These are phyloP conservation scores for Colletotrichum sp. DNA, from an alignment of 2,329 filamentous ascomycete genomes.

Conservation along the genomic window DNA sequence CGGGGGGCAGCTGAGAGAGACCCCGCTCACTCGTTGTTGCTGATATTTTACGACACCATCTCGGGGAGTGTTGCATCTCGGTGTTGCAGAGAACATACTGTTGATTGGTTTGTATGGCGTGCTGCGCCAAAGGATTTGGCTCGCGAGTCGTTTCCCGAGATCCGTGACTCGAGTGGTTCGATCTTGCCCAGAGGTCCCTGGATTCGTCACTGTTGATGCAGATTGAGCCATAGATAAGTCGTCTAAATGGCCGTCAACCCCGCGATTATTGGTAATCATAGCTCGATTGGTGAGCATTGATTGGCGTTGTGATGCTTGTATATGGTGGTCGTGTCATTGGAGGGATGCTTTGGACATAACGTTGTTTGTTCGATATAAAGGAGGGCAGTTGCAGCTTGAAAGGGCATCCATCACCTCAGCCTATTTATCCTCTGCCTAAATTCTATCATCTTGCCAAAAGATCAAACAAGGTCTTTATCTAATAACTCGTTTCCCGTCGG, in stretches of 20 bases:
- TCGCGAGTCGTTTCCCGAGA: not conserved
- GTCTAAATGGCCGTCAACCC: not conserved
- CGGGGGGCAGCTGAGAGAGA: not conserved
- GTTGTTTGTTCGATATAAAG: not conserved
- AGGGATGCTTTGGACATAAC: not conserved
- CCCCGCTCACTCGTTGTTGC: not conserved
- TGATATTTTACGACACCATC: not conserved
- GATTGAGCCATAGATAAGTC: conserved; percentile 1
- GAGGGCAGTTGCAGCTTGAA: not conserved
- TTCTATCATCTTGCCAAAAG: not conserved
- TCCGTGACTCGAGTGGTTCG: not conserved
- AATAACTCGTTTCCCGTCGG: not conserved
- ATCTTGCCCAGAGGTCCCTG: not conserved
- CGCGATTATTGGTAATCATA: conserved; percentile 18
- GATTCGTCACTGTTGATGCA: conserved; percentile 10
- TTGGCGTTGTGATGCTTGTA: not conserved
- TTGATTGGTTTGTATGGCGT: conserved; percentile 1
- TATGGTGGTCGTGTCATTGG: not conserved
- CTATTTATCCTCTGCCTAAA: accelerated
- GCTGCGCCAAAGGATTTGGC: not conserved
- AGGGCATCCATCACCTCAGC: accelerated
- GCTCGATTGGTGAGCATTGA: not conserved
- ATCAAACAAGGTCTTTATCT: accelerated
- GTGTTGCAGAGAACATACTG: not conserved
- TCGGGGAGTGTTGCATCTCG: not conserved